A percentile compares a stretch with the other conserved stretches of the same genome.
These are phyloP conservation scores for Sordariomycetes sp. DNA, from an alignment of 2,329 filamentous ascomycete genomes.

Conservation along the genomic window DNA sequence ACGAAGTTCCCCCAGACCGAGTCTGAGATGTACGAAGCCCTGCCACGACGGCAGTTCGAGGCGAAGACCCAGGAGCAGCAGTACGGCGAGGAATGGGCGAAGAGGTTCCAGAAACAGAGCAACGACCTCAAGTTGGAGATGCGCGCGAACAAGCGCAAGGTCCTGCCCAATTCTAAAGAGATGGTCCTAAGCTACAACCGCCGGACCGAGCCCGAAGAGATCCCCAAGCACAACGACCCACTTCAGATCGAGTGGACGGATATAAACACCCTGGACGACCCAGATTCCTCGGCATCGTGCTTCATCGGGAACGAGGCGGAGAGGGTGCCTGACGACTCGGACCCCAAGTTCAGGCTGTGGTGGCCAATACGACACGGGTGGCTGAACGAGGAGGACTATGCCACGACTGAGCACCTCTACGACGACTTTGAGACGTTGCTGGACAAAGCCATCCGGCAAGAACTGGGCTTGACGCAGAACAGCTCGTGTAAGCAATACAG, in stretches of 20 bases:
- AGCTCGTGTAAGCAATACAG: slow-evolving; percentile 84
- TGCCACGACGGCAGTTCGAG: slow-evolving; percentile 61
- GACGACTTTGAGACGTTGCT: slow-evolving; percentile 82
- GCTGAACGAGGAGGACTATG: slow-evolving; percentile 85
- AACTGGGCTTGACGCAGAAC: slow-evolving; percentile 67
- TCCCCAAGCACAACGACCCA: slow-evolving; percentile 90
- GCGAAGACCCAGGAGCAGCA: slow-evolving; percentile 60
- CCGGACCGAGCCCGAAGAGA: slow-evolving; percentile 71
- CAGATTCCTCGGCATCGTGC: slow-evolving; percentile 48
- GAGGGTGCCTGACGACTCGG: slow-evolving; percentile 80
- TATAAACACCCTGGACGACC: slow-evolving; percentile 53
- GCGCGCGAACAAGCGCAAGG: slow-evolving; percentile 87
- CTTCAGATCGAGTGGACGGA: slow-evolving; percentile 95
- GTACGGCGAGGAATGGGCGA: slow-evolving; percentile 74
- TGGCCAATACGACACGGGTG: slow-evolving; percentile 84
- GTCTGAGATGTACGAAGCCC: slow-evolving; percentile 68
- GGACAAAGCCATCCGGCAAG: slow-evolving; percentile 76
- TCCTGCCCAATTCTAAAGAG: slow-evolving; percentile 95
- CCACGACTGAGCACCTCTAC: slow-evolving; percentile 66
- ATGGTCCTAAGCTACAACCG: slow-evolving; percentile 91
- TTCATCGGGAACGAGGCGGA: slow-evolving; percentile 76
- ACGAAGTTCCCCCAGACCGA: slow-evolving; percentile 69
- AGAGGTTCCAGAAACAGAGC: slow-evolving; percentile 71
- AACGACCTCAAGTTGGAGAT: slow-evolving; percentile 82
- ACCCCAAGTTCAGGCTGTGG: slow-evolving; percentile 81